Conservation (phyloP, 306 rosid species). For the Benincasa hispida region DNA sequence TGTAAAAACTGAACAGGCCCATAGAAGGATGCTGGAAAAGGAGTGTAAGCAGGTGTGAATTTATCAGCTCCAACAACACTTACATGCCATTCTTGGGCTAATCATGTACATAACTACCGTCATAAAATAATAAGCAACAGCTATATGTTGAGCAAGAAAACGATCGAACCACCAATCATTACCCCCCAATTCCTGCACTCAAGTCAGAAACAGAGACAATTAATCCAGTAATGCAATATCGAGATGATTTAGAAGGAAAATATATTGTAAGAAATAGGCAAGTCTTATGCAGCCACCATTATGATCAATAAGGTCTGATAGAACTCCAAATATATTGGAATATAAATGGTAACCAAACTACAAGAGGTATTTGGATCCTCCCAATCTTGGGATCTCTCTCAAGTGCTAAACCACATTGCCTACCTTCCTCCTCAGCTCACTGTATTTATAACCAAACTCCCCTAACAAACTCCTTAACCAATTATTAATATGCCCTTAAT, state of each 20-base stretch:
- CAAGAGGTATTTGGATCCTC: too few relatives aligned
- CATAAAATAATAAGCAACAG: constrained; percentile 65
- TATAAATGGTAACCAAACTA: too few relatives aligned
- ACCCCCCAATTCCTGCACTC: constrained; percentile 96
- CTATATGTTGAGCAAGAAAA: constrained; percentile 95
- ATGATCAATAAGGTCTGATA: not conserved
- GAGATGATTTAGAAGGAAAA: not conserved
- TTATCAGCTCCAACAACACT: constrained; percentile 13
- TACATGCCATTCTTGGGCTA: constrained; percentile 99
- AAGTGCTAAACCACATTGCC: too few relatives aligned
- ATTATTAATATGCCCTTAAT: too few relatives aligned
- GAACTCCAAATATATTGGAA: too few relatives aligned
- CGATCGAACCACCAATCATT: constrained; percentile 93
- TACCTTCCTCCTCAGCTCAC: too few relatives aligned
- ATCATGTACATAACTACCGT: constrained; percentile 63
- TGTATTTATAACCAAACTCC: too few relatives aligned
- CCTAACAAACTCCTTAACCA: too few relatives aligned
- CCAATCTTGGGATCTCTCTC: too few relatives aligned
- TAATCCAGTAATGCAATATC: not conserved
- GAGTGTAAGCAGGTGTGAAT: not conserved
- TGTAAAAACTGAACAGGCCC: not conserved
- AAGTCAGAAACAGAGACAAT: not conserved
- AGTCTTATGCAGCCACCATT: not conserved
- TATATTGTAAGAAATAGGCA: not conserved
- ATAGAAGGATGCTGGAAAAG: not conserved